Percentiles rank a stretch among this genome's conserved stretches.
Conservation (phyloP, 208 protist species). For the Zelonia costaricensis region DNA sequence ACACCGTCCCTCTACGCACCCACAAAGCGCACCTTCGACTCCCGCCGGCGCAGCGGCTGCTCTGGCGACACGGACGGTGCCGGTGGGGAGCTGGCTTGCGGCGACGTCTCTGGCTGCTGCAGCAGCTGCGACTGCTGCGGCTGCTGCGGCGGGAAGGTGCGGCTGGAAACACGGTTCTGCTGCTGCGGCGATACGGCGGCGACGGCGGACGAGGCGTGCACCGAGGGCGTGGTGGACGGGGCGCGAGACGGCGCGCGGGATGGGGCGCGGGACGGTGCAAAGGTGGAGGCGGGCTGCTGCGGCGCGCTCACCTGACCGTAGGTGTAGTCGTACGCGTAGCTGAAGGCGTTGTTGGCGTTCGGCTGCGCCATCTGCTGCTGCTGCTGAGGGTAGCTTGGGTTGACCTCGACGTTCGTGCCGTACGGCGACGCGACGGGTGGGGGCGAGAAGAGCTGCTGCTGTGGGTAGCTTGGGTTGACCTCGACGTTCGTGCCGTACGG, state of each 20-base stretch:
- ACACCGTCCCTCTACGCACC: neutral
- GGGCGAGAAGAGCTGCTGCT: neutral
- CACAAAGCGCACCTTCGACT: conserved; percentile 23
- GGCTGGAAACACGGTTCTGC: neutral
- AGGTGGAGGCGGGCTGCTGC: neutral
- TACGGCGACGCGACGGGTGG: neutral
- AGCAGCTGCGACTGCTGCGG: neutral
- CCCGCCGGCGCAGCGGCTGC: conserved; percentile 17
- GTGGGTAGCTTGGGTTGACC: neutral
- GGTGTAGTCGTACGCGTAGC: neutral
- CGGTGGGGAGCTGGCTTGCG: neutral
- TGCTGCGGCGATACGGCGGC: neutral
- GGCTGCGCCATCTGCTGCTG: no score
- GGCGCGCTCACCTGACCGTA: neutral
- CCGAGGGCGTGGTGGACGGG: no score
- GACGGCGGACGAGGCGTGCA: neutral
- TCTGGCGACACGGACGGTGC: conserved; percentile 1
- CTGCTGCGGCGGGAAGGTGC: neutral
- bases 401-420: neutral
- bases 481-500: neutral
- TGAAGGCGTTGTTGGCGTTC: neutral
- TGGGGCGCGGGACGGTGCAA: neutral
- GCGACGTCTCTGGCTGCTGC: neutral
- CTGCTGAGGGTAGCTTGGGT: neutral
- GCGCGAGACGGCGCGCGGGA: no score